Percentiles rank a stretch among this genome's conserved stretches.
phyloP scores from a whole-genome alignment of 192 early-diverging fungal species.

The Cladochytrium replicatum region DNA sequence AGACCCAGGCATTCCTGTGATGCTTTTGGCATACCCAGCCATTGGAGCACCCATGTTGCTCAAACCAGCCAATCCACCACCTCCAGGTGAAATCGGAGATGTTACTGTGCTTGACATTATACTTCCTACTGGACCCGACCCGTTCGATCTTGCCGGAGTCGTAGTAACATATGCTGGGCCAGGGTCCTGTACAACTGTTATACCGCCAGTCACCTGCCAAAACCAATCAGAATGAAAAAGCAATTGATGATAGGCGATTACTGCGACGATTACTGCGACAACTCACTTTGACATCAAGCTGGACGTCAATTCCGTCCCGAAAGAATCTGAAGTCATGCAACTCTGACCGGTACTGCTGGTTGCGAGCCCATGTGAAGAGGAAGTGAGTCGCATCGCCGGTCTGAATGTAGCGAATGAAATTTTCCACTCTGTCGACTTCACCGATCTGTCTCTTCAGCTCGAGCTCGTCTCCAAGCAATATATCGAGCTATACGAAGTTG shows the following conservation, averaged over 20 bases:
- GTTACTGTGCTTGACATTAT: neutral
- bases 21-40: too few species aligned
- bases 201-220: constrained; percentile 1
- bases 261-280: neutral
- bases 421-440: constrained; percentile 48
- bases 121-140: neutral
- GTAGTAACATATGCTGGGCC: neutral
- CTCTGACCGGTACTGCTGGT: constrained; percentile 37
- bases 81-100: too few species aligned
- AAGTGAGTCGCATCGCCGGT: constrained; percentile 45
- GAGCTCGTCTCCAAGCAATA: constrained; percentile 47
- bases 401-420: constrained; percentile 46
- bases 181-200: constrained; percentile 1
- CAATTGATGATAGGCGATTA: neutral
- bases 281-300: constrained; percentile 44
- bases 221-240: neutral
- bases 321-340: constrained; percentile 50
- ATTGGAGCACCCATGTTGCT: too few species aligned
- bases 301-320: constrained; percentile 42
- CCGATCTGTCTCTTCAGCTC: constrained; percentile 41
- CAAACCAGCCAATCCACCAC: too few species aligned
- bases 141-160: constrained; percentile 2
- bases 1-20: too few species aligned
- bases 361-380: constrained; percentile 43
- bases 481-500: constrained; percentile 21